Percentiles rank a stretch among this genome's conserved stretches.
Evolutionary conservation across 768 basidiomycete species (phyloP).

Genomic region (Agrocybe chaxingu): DNA sequence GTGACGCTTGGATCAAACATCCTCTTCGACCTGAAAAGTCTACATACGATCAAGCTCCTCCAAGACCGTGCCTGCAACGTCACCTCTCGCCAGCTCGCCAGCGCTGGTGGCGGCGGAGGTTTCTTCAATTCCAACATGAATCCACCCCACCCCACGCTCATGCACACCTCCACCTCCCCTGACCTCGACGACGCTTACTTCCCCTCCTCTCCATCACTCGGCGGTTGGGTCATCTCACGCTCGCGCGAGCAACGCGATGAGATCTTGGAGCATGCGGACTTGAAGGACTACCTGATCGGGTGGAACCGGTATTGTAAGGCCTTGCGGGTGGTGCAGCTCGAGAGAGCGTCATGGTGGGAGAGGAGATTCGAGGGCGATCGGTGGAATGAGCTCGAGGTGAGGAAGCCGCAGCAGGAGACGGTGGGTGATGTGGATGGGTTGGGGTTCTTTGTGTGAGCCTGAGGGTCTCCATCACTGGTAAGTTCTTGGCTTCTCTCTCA

Average conservation of each 20-base stretch:
- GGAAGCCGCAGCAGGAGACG: no score
- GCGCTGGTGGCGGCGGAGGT: background rate
- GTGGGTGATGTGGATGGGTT: no score
- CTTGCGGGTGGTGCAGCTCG: conserved; percentile 25
- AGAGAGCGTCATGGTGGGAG: conserved; percentile 17
- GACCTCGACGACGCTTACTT: no score
- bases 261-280: conserved; percentile 12
- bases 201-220: no score
- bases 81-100: background rate
- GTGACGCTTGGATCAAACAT: conserved; percentile 27
- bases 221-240: no score
- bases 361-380: conserved; percentile 25
- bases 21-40: conserved; percentile 19
- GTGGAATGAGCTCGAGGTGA: conserved; percentile 12
- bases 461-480: no score
- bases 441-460: no score
- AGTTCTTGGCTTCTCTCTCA: no score
- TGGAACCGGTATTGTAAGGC: conserved; percentile 29
- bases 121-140: no score
- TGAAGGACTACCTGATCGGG: conserved; percentile 27
- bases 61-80: conserved; percentile 11
- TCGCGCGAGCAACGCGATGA: background rate
- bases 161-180: background rate
- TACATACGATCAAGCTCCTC: conserved; percentile 22
- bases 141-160: no score